Percentiles rank a stretch among this genome's conserved stretches.
phyloP scores from a whole-genome alignment of 495 filamentous ascomycete species.

The Mytilinidion resinicola region DNA sequence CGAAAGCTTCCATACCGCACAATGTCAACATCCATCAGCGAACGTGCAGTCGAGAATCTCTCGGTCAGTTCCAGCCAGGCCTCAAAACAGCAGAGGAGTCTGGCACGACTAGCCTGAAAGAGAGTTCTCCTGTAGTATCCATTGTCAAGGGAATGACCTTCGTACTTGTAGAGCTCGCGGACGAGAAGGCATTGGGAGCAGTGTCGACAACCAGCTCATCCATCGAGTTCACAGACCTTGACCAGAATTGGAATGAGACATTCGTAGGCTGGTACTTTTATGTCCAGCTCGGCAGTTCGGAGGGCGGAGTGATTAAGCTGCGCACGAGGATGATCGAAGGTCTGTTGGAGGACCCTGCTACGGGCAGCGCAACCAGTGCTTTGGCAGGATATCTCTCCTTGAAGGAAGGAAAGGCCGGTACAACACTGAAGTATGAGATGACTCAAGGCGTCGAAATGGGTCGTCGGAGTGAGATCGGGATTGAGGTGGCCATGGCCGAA shows the following conservation, averaged over 20 bases:
- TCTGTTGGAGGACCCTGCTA: constrained; percentile 60
- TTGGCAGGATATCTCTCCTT: constrained; percentile 54
- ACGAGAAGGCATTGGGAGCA: constrained; percentile 39
- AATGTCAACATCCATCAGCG: constrained; percentile 57
- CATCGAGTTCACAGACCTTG: constrained; percentile 27
- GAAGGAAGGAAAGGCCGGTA: constrained; percentile 30
- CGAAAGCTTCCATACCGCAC: constrained; percentile 57
- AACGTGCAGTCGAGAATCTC: constrained; percentile 23
- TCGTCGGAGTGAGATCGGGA: constrained; percentile 53
- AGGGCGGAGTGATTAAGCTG: constrained; percentile 30
- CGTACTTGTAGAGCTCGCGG: constrained; percentile 47
- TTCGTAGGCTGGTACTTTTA: constrained; percentile 55
- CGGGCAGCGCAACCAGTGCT: constrained; percentile 56
- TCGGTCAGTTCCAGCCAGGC: constrained; percentile 32
- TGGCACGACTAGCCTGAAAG: constrained; percentile 32
- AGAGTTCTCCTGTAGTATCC: constrained; percentile 48
- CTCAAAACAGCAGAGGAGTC: constrained; percentile 22
- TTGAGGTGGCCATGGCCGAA: constrained; percentile 38
- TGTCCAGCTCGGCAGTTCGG: constrained; percentile 35
- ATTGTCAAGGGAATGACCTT: constrained; percentile 69
- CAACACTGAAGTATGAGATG: constrained; percentile 44
- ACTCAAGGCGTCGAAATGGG: constrained; percentile 79
- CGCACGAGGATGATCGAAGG: constrained; percentile 51
- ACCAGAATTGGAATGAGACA: constrained; percentile 52
- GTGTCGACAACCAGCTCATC: constrained; percentile 28